Conservation (phyloP, 2,329 filamentous ascomycete genomes). For the Coniochaeta sp. region DNA sequence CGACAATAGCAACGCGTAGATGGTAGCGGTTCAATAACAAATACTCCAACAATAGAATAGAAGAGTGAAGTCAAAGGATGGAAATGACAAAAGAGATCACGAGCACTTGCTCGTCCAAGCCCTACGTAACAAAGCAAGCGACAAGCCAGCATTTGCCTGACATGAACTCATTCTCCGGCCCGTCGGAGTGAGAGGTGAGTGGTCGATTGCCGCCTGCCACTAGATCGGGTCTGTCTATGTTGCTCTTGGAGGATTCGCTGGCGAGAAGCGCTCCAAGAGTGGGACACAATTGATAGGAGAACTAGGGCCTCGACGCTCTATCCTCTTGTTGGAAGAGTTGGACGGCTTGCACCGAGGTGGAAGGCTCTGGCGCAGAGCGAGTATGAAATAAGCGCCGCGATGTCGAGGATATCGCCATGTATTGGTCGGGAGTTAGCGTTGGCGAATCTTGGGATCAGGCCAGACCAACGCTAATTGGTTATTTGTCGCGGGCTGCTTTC, state of each 20-base stretch:
- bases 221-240: neutral
- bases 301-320: neutral
- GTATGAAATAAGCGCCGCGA: constrained; percentile 32
- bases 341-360: neutral
- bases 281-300: constrained; percentile 7
- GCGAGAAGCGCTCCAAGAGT: constrained; percentile 7
- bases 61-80: neutral
- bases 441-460: constrained; percentile 4
- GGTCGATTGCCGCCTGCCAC: neutral
- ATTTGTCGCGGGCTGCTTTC: constrained; percentile 10
- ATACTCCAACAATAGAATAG: neutral
- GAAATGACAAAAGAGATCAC: neutral
- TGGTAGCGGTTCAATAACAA: neutral
- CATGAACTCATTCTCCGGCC: neutral
- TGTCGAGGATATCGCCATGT: constrained; percentile 8
- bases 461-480: constrained; percentile 13
- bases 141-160: constrained; percentile 8
- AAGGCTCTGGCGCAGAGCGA: constrained; percentile 14
- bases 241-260: constrained; percentile 1
- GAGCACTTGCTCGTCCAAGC: neutral
- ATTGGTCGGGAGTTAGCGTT: constrained; percentile 19
- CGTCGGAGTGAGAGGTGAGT: constrained; percentile 3
- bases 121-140: neutral
- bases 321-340: constrained; percentile 3
- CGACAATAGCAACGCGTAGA: neutral